Evolutionary conservation across 805 yeast genomes (phyloP).

Genomic region (Ogataea minuta): DNA sequence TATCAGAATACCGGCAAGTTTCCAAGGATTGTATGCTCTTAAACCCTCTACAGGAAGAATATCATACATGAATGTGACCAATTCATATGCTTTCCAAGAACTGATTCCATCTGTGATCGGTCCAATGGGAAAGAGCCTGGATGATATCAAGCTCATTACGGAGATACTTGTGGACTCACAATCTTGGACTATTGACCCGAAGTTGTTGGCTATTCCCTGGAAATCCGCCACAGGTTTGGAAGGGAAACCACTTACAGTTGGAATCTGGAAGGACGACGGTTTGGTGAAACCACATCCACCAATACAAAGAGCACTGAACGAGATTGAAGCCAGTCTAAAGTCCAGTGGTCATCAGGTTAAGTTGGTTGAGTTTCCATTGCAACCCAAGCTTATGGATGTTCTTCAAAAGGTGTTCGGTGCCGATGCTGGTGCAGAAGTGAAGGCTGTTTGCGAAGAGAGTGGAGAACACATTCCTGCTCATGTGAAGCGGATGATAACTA

Average conservation of each 20-base stretch:
- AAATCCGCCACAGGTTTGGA: conserved; percentile 17
- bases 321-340: conserved; percentile 2
- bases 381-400: conserved; percentile 23
- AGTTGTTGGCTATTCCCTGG: conserved; percentile 50
- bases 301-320: conserved; percentile 42
- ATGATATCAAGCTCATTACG: conserved; percentile 37
- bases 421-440: conserved; percentile 38
- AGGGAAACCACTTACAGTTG: conserved; percentile 40
- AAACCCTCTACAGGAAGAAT: conserved; percentile 37
- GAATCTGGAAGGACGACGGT: conserved; percentile 44
- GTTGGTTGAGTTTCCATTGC: conserved; percentile 45
- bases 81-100: conserved; percentile 34
- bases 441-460: conserved; percentile 16
- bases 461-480: conserved; percentile 25
- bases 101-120: conserved; percentile 35
- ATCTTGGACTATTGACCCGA: conserved; percentile 51
- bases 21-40: conserved; percentile 35
- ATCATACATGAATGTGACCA: conserved; percentile 30
- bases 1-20: conserved; percentile 34
- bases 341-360: conserved; percentile 49
- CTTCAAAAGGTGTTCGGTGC: conserved; percentile 40
- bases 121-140: conserved; percentile 31
- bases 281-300: conserved; percentile 56
- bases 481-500: conserved; percentile 7
- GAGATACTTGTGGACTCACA: conserved; percentile 37